Conservation (phyloP, 768 basidiomycete genomes). For the Termitomyces sp. region DNA sequence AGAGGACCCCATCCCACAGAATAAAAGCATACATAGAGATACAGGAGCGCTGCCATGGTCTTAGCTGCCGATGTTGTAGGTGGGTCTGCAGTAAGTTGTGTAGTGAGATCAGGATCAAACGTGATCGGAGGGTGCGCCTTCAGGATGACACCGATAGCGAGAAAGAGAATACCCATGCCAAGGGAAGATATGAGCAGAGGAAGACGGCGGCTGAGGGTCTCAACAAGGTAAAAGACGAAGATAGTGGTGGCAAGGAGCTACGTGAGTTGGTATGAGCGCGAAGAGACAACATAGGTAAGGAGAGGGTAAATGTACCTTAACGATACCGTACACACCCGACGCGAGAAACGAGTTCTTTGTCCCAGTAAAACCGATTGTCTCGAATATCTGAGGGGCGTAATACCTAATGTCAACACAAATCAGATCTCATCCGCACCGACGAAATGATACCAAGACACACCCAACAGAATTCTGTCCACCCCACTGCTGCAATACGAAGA, state of each 20-base stretch:
- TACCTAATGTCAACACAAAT: constrained; percentile 33
- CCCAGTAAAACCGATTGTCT: constrained; percentile 65
- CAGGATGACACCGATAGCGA: constrained; percentile 79
- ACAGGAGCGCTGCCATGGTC: constrained; percentile 83
- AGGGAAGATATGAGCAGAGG: constrained; percentile 71
- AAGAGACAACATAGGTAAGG: background rate
- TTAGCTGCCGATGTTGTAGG: constrained; percentile 60
- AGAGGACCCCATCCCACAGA: constrained; percentile 79
- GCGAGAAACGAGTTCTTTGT: constrained; percentile 62
- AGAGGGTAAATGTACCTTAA: background rate
- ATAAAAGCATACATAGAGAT: constrained; percentile 85
- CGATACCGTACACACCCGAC: constrained; percentile 60
- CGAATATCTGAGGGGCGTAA: constrained; percentile 73
- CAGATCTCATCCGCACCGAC: background rate
- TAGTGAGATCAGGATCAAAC: constrained; percentile 18
- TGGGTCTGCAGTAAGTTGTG: constrained; percentile 22
- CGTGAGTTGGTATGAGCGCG: constrained; percentile 14
- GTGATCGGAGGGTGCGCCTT: constrained; percentile 62
- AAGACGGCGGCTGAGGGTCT: constrained; percentile 60
- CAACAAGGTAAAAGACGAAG: constrained; percentile 65
- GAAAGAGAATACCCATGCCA: constrained; percentile 79
- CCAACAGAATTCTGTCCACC: constrained; percentile 79
- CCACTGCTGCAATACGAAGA: constrained; percentile 83
- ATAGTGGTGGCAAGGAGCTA: constrained; percentile 58
- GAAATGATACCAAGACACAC: constrained; percentile 22